Conservation (phyloP, 1,139 yeast genomes). For the Saccharomyces hybrid region DNA sequence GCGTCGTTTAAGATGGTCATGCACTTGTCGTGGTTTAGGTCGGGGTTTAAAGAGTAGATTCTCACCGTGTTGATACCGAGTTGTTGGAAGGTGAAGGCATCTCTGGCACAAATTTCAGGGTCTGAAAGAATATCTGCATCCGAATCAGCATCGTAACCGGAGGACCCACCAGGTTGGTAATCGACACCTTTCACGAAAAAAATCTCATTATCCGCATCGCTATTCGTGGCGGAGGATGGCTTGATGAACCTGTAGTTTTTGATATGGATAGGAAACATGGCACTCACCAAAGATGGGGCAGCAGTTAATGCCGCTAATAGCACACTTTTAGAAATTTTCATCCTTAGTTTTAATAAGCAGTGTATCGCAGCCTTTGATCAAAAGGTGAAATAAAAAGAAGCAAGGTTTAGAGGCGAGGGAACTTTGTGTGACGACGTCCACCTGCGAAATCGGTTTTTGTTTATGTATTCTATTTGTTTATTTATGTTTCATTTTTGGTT, state of each 20-base stretch:
- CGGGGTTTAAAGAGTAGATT: conserved; percentile 67
- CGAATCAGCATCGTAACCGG: conserved; percentile 39
- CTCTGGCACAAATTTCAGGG: conserved; percentile 65
- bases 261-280: conserved; percentile 41
- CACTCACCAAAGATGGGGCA: conserved; percentile 23
- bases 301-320: conserved; percentile 7
- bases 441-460: neutral
- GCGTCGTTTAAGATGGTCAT: conserved; percentile 81
- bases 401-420: neutral
- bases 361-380: neutral
- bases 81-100: conserved; percentile 66
- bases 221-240: conserved; percentile 32
- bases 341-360: neutral
- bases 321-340: neutral
- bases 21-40: conserved; percentile 74
- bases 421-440: neutral
- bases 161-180: conserved; percentile 69
- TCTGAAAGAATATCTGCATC: conserved; percentile 65
- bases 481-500: neutral
- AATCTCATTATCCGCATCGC: conserved; percentile 39
- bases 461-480: neutral
- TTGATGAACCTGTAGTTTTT: conserved; percentile 43
- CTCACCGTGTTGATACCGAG: conserved; percentile 68
- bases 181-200: conserved; percentile 55
- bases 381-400: neutral